Percentiles rank a stretch among this genome's conserved stretches.
Evolutionary conservation across 108 stramenopile species (phyloP).

Genomic region (Fistulifera pelliculosa): DNA sequence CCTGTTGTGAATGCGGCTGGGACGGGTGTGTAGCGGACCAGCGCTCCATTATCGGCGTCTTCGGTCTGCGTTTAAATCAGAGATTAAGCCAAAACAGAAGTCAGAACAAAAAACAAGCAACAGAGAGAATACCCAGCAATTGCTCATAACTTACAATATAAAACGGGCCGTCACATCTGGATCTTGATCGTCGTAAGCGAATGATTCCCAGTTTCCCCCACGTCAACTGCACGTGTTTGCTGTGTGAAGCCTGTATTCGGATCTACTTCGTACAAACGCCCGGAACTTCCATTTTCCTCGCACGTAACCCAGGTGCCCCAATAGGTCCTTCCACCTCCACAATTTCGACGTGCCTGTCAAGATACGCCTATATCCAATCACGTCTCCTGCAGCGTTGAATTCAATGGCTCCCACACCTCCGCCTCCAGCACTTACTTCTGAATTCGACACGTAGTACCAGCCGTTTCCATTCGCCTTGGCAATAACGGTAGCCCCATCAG

Average conservation of each 20-base stretch:
- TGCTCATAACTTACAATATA: slow-evolving; percentile 11
- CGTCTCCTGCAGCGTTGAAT: slow-evolving; percentile 22
- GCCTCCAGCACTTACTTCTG: slow-evolving; percentile 1
- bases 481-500: slow-evolving; percentile 27
- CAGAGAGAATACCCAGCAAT: slow-evolving; percentile 11
- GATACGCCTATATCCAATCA: slow-evolving; percentile 23
- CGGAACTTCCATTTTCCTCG: slow-evolving; percentile 20
- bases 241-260: slow-evolving; percentile 16
- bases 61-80: too few relatives aligned
- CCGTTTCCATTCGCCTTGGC: slow-evolving; percentile 20
- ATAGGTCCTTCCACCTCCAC: slow-evolving; percentile 22
- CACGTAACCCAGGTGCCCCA: slow-evolving; percentile 30
- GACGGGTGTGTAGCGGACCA: slow-evolving; percentile 29
- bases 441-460: slow-evolving; percentile 47
- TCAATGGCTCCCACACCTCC: slow-evolving; percentile 32
- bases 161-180: slow-evolving; percentile 29
- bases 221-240: slow-evolving; percentile 23
- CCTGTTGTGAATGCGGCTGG: background rate
- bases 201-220: slow-evolving; percentile 23
- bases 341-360: slow-evolving; percentile 28
- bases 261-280: slow-evolving; percentile 19
- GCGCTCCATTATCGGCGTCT: slow-evolving; percentile 16
- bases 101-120: background rate
- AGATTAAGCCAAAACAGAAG: background rate
- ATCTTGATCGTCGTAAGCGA: slow-evolving; percentile 36